Evolutionary conservation across 2,329 filamentous ascomycete species (phyloP), one percentile per base, ranked within the genome.

Genomic region (Sphaceloma murrayae): DNA sequence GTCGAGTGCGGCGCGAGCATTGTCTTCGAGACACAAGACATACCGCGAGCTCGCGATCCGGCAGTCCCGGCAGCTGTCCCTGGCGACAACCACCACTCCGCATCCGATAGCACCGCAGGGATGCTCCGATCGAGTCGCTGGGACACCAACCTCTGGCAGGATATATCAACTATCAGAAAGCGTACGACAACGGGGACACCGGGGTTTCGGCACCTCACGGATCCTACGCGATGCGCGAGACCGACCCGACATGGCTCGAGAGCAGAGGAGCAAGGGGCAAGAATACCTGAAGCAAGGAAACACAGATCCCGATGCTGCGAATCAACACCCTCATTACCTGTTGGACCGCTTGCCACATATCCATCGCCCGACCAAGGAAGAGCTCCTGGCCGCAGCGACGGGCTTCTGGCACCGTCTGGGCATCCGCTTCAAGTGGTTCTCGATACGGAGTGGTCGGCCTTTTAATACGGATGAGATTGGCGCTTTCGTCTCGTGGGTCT

Each of bases 401-500:
- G 88, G 88, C 1, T 95, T 96, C 61, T 91, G 86, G 80, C 82
- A 93, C 50, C 77, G 91, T 38, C 64, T 95, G 33, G 86, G 82
- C 58, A 84, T 96, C 17, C 82, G 87, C 30, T 93, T 96, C 68
- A 98, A 98, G 64, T 98, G 91, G 91, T 81, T 91, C 56, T 93
- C 91, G 2, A 98, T 98, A 55, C 74, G 88, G 58, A 94, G 88
- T 60, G 85, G 84, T 61, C 75, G 91, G 27, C 91, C 91, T 0
- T 98, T 91, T 77, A 98, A 94, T 62, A 76, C 82, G 16, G 91
- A 98, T 61, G 91, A 98, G 66, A 95, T 94, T 70, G 85, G 87
- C 34, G 91, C 91, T 3, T 89, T 98, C 51, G 78, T 86, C 43
- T 96, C 91, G 2, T 96, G 89, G 89, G 82, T 98, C 50, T 74